Evolutionary conservation across 495 filamentous ascomycete species (phyloP), one percentile per base, ranked within the genome.

Genomic region (Chaetomidium leptoderma): DNA sequence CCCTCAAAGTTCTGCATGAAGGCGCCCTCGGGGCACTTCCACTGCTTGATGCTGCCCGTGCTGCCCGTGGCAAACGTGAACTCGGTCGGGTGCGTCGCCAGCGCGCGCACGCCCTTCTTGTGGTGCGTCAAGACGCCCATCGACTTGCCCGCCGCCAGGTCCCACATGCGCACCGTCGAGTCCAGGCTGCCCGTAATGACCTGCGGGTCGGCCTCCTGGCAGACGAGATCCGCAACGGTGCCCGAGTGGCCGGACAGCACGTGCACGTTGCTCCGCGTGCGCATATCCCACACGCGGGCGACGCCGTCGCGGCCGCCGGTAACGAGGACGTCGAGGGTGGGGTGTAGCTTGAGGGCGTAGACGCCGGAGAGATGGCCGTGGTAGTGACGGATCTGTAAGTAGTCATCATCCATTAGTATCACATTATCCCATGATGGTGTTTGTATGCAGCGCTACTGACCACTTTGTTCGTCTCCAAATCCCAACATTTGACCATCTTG

Each of bases 401-500:
- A 2, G 42, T 59, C 32, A 59, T 39, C 40, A 47, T 58, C 44
- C 13, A 1, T n/a, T 10, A 19, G 23, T 13, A 1, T 10, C 19
- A 16, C 16, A 10, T 27, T 30, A 10, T 40, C 16, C 36, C 13
- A 10, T 35, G 23, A 16, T 3, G 14, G 8, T 2, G 29, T 33
- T 14, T 4, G 11, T 11, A 16, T 17, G 32, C 23, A 37, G 9
- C 9, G 17, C 24, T 59, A 59, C 56, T 53, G 10, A 59, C 56
- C 53, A 99, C 95, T 73, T 95, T 96, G 72, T 99, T 99, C 8
- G 90, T 93, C 69, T 99, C 95, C 63, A 99, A 72, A 76, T 99
- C 95, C 95, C 95, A 99, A 76, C 95, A 97, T 74, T 97, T 97
- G 35, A 99, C 95, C 91, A 96, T 97, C 81, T 99, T 99, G 71